phyloP scores from a whole-genome alignment of 2,329 filamentous ascomycete species.

The Plenodomus lindquistii region DNA sequence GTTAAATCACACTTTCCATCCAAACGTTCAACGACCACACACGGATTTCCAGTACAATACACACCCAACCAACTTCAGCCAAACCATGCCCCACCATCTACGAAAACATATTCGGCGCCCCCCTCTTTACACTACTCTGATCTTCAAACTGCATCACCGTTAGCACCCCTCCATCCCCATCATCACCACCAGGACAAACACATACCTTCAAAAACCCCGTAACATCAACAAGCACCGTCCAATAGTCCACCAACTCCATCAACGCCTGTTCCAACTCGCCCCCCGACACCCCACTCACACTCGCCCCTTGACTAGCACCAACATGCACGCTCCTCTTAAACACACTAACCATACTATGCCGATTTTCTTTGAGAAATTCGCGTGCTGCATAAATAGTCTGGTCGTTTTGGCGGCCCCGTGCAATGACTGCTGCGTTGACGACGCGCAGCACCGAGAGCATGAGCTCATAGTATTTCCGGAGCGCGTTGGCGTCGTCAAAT shows the following conservation, averaged over 20 bases:
- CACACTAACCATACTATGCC: conserved; percentile 81
- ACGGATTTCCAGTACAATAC: no score
- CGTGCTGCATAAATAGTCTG: conserved; percentile 73
- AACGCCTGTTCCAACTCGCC: conserved; percentile 67
- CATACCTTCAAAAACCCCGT: conserved; percentile 84
- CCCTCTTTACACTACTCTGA: conserved; percentile 20
- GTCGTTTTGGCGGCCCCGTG: conserved; percentile 78
- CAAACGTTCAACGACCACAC: no score
- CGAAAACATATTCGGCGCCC: conserved; percentile 19
- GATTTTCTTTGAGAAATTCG: conserved; percentile 79
- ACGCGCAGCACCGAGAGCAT: conserved; percentile 80
- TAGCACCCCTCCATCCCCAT: not conserved
- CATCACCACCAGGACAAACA: not conserved
- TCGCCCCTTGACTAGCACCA: conserved; percentile 47
- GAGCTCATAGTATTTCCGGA: conserved; percentile 82
- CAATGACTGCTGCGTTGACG: conserved; percentile 78
- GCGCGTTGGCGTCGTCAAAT: conserved; percentile 68
- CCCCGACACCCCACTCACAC: conserved; percentile 1
- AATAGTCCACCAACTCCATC: conserved; percentile 79
- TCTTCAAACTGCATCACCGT: conserved; percentile 24
- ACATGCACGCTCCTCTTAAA: conserved; percentile 89
- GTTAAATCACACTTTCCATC: no score
- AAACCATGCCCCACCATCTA: not conserved
- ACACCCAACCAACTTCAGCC: no score
- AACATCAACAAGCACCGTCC: conserved; percentile 79